Base-by-base conservation (phyloP, 2,329 filamentous ascomycete species). In the Verticillium longisporum region DNA sequence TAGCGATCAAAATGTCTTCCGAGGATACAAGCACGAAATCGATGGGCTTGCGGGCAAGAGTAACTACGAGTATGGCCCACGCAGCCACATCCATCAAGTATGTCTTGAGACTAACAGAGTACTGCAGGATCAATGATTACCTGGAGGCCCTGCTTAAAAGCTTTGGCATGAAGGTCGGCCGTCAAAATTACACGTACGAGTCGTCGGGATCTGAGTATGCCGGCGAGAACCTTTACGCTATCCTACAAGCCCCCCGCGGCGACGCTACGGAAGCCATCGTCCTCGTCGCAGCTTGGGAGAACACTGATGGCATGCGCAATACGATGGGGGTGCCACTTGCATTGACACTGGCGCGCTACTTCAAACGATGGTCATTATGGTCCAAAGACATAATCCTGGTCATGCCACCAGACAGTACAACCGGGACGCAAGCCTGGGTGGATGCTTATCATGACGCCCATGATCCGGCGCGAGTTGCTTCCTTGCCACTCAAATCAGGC, bases 261-360 rank as follows among this genome's bases (percentile, higher is more conserved):
- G 95, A 99, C 78, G 95, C 95, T 14, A 99, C 95, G 1, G 95
- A 99, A 76, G 95, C 95, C 11, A 92, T 99, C 70, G 95, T 99
- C 26, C 78, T 99, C 45, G 88, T 97, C 18, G 92, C 90, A 31
- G 88, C 93, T 1, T 97, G 93, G 92, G 87, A 82, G 71, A 97
- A 93, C 67, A 88, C 90, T 67, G 85, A 91, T 60, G 87, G 84
- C 32, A 83, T 89, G 67, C 76, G 93, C 67, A 99, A 99, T 75
- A 83, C 88, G 65, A 95, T 93, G 63, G 95, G 94, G 18, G 88
- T 99, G 6, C 88, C 92, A 7, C 82, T 99, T 36, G 88, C 92
- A 2, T 78, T 99, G 68, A 93, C 94, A 0, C 77, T 99, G 67
- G 91, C 92, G 33, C 86, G 95, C 66, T 99, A 99, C 76, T 98